Conservation (phyloP, 2,329 filamentous ascomycete species). For the Pseudocercospora eumusae region DNA sequence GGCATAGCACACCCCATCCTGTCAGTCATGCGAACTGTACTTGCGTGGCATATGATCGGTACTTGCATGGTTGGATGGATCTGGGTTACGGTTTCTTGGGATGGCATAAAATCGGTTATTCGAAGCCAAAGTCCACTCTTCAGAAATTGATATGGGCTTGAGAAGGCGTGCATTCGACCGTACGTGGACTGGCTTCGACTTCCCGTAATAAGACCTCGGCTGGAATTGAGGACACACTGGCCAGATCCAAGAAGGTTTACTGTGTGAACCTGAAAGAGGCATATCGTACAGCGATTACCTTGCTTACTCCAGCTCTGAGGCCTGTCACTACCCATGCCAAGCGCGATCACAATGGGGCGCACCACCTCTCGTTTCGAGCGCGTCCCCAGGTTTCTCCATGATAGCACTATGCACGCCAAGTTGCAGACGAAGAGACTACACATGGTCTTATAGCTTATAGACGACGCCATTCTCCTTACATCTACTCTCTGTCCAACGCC, state of each 20-base stretch:
- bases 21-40: not conserved
- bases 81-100: not conserved
- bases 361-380: not conserved
- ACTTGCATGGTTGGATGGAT: slow-evolving; percentile 5
- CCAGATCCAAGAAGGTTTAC: not conserved
- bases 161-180: not conserved
- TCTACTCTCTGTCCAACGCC: not conserved
- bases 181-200: not conserved
- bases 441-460: slow-evolving; percentile 5
- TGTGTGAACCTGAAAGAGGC: not conserved
- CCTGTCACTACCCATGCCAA: not conserved
- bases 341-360: not conserved
- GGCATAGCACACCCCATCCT: not conserved
- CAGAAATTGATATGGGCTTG: not conserved
- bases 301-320: not conserved
- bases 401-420: not conserved
- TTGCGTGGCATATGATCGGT: slow-evolving; percentile 7
- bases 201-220: too few species aligned
- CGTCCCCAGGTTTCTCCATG: slow-evolving; percentile 1
- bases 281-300: not conserved
- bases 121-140: not conserved
- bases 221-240: too few species aligned
- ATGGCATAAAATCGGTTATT: not conserved
- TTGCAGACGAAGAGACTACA: not conserved
- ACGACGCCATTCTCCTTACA: not conserved